Percentiles rank a stretch among this genome's conserved stretches.
These are phyloP conservation scores for Phytophthora hybrid DNA, from an alignment of 352 stramenopile species.

Conservation along the genomic window DNA sequence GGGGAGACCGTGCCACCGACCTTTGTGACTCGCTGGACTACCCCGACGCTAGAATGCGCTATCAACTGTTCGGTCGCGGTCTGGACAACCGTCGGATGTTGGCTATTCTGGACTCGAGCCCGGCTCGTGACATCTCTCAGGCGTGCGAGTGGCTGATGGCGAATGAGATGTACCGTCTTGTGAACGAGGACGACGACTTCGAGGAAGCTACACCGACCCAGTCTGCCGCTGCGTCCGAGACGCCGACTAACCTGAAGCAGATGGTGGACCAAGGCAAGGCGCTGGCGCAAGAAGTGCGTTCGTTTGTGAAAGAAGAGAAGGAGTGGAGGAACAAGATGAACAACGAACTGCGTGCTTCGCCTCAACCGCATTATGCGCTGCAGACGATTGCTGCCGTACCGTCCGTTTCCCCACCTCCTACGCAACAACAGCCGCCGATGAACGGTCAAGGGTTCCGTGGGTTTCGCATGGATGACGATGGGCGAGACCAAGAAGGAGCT, in stretches of 20 bases:
- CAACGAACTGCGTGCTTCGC: not conserved
- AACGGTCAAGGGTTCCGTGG: not conserved
- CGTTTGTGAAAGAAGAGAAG: not conserved
- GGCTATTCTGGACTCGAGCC: not conserved
- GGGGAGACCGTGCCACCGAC: not conserved
- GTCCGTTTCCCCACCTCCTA: not conserved
- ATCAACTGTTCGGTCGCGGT: not conserved
- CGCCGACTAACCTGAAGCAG: not conserved
- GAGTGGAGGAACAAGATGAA: not conserved
- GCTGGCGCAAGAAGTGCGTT: not conserved
- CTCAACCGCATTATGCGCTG: not conserved
- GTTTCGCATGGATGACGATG: not conserved
- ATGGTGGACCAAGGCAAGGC: not conserved
- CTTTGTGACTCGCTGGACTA: constrained; percentile 14
- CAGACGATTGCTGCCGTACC: not conserved
- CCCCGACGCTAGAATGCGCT: not conserved
- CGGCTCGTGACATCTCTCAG: not conserved
- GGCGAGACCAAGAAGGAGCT: not conserved
- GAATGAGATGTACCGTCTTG: constrained; percentile 2
- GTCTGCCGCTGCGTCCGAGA: not conserved
- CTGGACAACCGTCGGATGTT: constrained; percentile 3
- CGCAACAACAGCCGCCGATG: not conserved
- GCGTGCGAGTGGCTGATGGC: constrained; percentile 5
- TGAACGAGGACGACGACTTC: constrained; percentile 7
- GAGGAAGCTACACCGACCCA: not conserved